Evolutionary conservation across 148 eudicot species (phyloP), one percentile per base, ranked within the genome.

Genomic region (Vaccinium myrtillus): DNA sequence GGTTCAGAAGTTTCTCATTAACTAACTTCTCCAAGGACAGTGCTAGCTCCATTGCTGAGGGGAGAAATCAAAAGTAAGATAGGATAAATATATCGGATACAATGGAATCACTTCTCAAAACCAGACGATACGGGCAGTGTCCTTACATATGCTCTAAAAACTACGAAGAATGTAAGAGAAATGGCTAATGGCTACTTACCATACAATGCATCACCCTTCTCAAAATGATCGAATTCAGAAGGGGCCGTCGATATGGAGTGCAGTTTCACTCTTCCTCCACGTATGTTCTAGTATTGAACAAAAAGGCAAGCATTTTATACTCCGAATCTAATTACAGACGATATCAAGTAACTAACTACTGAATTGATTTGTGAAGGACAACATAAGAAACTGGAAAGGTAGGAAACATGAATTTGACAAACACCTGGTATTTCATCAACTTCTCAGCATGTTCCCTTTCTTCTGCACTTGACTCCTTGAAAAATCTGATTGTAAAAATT

Each of bases 361-460:
- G 0, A 78, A 53, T 51, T 25, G 39, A 25, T 54, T 11, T 30
- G 14, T 25, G 25, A 53, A 51, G 46, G 43, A 1, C 69, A 61
- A 59, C 19, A 59, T 61, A 8, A 61, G 69, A n/a, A 61, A n/a
- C 13, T 61, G 69, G n/a, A 78, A 78, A 53, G 19, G 19, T 27
- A 14, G 56, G 48, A 49, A 36, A 63, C n/a, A 15, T 30, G 65
- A 61, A 8, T 18, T 79, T 32, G 67, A 6, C 65, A 83, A 36
- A 25, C 32, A 95, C 98, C 96, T 95, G 98, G 86, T 94, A 95
- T 82, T 95, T 65, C 93, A 95, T 95, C 5, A 95, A 85, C 83
- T 93, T 95, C 86, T 95, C 98, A 69, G 98, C 98, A 71, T 95
- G 98, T 50, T 91, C 95, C 85, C 96, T 90, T 90, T 95, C 98